Base-by-base conservation (phyloP, 2,329 filamentous ascomycete species). In the Monosporascus sp. region DNA sequence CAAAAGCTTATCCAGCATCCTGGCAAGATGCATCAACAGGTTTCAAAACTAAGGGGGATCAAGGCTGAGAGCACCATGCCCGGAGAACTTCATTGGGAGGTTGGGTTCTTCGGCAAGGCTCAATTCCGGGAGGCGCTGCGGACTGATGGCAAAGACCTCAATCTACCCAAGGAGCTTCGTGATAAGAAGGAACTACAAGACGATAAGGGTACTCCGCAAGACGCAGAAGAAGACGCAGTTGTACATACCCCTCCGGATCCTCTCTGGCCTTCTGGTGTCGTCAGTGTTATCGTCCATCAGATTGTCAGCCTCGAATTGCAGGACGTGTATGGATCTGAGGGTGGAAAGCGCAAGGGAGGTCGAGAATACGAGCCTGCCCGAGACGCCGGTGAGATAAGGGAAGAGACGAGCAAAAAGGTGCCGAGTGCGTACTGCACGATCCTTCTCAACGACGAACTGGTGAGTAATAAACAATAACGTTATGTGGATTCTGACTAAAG, bases 391-490 rank as follows among this genome's bases (percentile, higher is more conserved):
- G 91, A 96, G 64, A 85, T 87, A 54, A 94, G 87, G 54, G 90
- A 96, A 60, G 93, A 97, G 70, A 80, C 90, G 63, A 82, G 88
- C 60, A 86, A 85, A 58, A 80, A 86, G 49, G 75, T 97, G 31
- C 94, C 94, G 0, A 96, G 88, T 56, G 89, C 90, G 40, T 99
- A 99, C 73, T 97, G 92, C 74, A 97, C 91, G 1, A 92, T 99
- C 51, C 73, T 94, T 11, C 78, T 89, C 69, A 97, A 97, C 61
- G 93, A 97, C 64, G 85, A 95, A 63, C 72, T 96, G 61, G 82
- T 84, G 70, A 62, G 74, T 65, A 41, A 51, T 41, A 24, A 8
- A 20, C 50, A 5, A n/a, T n/a, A n/a, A n/a, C n/a, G n/a, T 20
- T 50, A 17, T 50, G 31, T 31, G 52, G 52, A 58, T 47, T 31